Percentiles rank a stretch among this genome's conserved stretches.
phyloP scores from a whole-genome alignment of 1,139 yeast genomes.

The Hemisphaericaspora subhashii region DNA sequence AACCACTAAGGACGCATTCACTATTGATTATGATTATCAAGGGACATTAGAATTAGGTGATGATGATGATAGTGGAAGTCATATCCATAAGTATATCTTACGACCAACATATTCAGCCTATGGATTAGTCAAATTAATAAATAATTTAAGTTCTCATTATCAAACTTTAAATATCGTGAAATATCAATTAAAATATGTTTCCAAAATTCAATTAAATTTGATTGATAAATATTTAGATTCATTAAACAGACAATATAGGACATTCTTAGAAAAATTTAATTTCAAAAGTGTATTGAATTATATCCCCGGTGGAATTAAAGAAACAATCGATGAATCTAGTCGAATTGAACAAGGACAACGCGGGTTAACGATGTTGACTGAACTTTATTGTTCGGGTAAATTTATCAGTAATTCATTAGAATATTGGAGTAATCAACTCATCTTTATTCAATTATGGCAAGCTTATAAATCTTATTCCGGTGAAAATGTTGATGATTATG shows the following conservation, averaged over 20 bases:
- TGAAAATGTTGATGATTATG: conserved; percentile 15
- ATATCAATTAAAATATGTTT: conserved; percentile 66
- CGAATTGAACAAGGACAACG: conserved; percentile 21
- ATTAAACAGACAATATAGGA: conserved; percentile 45
- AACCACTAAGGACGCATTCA: conserved; percentile 52
- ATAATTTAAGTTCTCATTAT: conserved; percentile 66
- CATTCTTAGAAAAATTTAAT: conserved; percentile 46
- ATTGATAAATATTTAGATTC: conserved; percentile 59
- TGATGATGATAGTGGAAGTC: conserved; percentile 23
- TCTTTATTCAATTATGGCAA: conserved; percentile 64
- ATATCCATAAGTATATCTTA: conserved; percentile 17
- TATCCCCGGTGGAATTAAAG: conserved; percentile 36
- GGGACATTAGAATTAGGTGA: conserved; percentile 28
- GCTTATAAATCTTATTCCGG: conserved; percentile 29
- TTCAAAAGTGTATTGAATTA: conserved; percentile 36
- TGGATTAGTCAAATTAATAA: conserved; percentile 60
- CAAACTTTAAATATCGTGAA: conserved; percentile 55
- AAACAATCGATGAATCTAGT: conserved; percentile 8
- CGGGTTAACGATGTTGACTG: conserved; percentile 56
- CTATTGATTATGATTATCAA: conserved; percentile 62
- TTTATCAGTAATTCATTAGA: conserved; percentile 53
- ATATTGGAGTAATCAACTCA: conserved; percentile 64
- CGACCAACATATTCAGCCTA: conserved; percentile 71
- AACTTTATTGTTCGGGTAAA: conserved; percentile 61
- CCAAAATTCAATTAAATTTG: conserved; percentile 66